Evolutionary conservation across 768 basidiomycete species (phyloP), one percentile per base, ranked within the genome.

Genomic region (Leccinellum luteum): DNA sequence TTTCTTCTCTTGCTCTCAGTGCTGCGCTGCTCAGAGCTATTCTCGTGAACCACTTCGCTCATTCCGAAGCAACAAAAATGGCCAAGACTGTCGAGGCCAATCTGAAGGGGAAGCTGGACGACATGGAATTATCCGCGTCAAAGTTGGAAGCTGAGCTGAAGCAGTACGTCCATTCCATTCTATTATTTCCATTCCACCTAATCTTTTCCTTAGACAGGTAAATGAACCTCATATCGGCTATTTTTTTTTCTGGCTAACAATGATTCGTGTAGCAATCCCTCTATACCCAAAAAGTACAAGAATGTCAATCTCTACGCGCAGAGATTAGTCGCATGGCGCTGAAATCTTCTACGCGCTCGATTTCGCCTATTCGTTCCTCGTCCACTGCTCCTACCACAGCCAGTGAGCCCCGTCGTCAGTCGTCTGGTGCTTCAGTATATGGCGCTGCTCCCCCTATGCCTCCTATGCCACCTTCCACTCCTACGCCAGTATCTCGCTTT

Each of bases 11-110:
- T 48, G 78, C 83, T 63, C 79, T 92, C 64, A 90, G 88, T 75
- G 85, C 89, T 64, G 85, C 86, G 51, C 82, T 92, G 50, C 78
- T 92, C 68, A 85, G 87, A 61, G 90, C 90, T 55, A 92, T 92
- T 70, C 81, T 92, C 57, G 82, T 88, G 76, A 92, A 92, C 67
- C 87, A 91, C 70, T 75, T 84, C 51, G 87, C 89, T 64, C 89
- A 91, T 74, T 87, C 86, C 34, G 90, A 92, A 69, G 83, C 84
- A 58, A 85, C 80, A 69, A 88, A 86, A 76, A 71, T 75, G 63
- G 82, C 88, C 47, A 89, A 86, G 73, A 75, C 70, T 56, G 74
- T 80, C 54, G 89, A 92, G 75, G 73, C 76, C 51, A 78, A 75
- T 60, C 76, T 89, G 67, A 86, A 82, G 75, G 75, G 77, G 64